A percentile compares a stretch with the other conserved stretches of the same genome.
Evolutionary conservation across 768 basidiomycete genomes (phyloP).

Genomic region (Rhizopogon sp.): DNA sequence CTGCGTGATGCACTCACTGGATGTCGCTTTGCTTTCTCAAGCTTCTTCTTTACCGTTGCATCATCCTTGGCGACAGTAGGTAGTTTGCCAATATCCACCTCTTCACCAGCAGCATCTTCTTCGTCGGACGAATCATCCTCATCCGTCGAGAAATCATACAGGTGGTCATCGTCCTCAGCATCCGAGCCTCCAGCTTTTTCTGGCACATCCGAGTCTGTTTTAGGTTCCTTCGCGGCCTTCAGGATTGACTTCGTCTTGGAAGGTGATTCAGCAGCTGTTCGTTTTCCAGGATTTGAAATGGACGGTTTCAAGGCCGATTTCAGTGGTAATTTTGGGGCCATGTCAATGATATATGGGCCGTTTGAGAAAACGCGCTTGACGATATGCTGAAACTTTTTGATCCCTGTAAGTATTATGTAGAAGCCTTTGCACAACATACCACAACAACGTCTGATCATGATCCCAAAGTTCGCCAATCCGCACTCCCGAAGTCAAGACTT

Average conservation of each 20-base stretch:
- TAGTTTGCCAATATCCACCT: slow-evolving; percentile 66
- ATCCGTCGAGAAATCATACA: slow-evolving; percentile 76
- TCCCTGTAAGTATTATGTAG: too few relatives aligned
- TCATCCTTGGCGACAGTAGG: slow-evolving; percentile 91
- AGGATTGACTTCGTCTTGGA: slow-evolving; percentile 1
- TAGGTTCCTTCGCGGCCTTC: not conserved
- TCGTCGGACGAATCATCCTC: slow-evolving; percentile 78
- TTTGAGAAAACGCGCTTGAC: not conserved
- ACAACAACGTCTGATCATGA: slow-evolving; percentile 20
- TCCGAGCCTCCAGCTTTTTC: slow-evolving; percentile 1
- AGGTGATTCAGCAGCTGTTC: slow-evolving; percentile 8
- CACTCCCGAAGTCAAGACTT: slow-evolving; percentile 32
- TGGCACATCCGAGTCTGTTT: not conserved
- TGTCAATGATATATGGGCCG: not conserved
- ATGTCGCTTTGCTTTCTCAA: slow-evolving; percentile 57
- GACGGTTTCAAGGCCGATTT: slow-evolving; percentile 7
- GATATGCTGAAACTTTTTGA: slow-evolving; percentile 1
- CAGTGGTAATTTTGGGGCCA: slow-evolving; percentile 1
- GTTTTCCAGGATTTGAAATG: slow-evolving; percentile 16
- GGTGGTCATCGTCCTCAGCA: slow-evolving; percentile 35
- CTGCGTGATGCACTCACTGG: slow-evolving; percentile 43
- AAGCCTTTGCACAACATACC: slow-evolving; percentile 11
- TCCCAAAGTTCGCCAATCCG: slow-evolving; percentile 43
- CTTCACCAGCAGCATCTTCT: slow-evolving; percentile 52
- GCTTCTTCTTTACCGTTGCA: slow-evolving; percentile 60